Base-by-base conservation (phyloP, 2,329 filamentous ascomycete genomes). In the Endoconidiophora laricicola region DNA sequence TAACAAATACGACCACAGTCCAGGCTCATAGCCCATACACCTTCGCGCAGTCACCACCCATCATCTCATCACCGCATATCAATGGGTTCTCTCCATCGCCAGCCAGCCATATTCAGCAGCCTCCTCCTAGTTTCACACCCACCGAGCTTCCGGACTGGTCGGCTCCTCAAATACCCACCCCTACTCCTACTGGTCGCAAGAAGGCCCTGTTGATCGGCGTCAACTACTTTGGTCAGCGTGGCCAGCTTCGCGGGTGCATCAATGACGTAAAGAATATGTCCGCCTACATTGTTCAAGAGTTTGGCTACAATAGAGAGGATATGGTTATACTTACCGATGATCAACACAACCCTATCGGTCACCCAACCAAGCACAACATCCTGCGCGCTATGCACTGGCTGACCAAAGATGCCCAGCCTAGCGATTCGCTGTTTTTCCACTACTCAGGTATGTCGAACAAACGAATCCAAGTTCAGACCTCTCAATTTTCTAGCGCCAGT, bases 181-280 rank as follows among this genome's bases (percentile, higher is more conserved):
- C 26, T 2, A 33, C 26, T 16, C 26, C 26, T 2, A 33, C 26
- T 16, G 90, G 88, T 43, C 78, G 80, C 58, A 73, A 88, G 61
- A 95, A 95, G 68, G 90, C 88, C 3, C 69, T 95, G 26, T 66
- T 96, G 54, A 90, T 95, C 57, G 90, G 90, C 50, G 94, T 95
- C 70, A 95, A 95, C 67, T 95, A 96, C 67, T 95, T 95, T 62
- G 81, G 83, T 47, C 88, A 95, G 66, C 79, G 85, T 52, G 88
- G 88, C 24, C 85, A 95, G 69, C 72, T 95, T 44, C 74, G 87
- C 52, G 90, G 90, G 43, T 96, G 90, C 61, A 95, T 95, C 70
- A 95, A 96, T 62, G 90, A 96, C 62, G 90, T 95, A 41, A 85
- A 88, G 66, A 95, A 95, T 69, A 94, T 96, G 86, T 94, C 87